Percentiles rank a stretch among this genome's conserved stretches.
These are phyloP conservation scores for Rosellinia necatrix DNA, from an alignment of 2,329 filamentous ascomycete species.

Conservation along the genomic window DNA sequence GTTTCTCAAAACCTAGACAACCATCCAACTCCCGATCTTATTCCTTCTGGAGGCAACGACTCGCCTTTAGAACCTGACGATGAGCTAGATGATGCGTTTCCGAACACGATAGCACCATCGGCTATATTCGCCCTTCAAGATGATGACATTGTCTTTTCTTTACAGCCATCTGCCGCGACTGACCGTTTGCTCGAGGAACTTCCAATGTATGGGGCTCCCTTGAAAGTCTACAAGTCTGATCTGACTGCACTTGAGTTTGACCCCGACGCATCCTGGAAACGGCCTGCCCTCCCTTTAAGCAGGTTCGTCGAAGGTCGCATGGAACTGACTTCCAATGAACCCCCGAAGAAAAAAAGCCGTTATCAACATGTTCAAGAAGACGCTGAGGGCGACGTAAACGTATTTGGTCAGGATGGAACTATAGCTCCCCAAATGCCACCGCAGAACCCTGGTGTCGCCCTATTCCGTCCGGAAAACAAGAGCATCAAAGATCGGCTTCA, in stretches of 20 bases:
- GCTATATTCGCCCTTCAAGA: slow-evolving; percentile 82
- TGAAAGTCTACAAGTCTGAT: slow-evolving; percentile 63
- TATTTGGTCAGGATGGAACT: slow-evolving; percentile 42
- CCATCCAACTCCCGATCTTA: slow-evolving; percentile 69
- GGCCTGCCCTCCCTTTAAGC: slow-evolving; percentile 79
- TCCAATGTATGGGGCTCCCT: slow-evolving; percentile 74
- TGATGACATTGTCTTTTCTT: slow-evolving; percentile 79
- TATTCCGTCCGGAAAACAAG: slow-evolving; percentile 90
- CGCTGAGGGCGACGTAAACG: slow-evolving; percentile 49
- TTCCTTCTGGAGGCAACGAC: slow-evolving; percentile 67
- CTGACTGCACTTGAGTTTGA: slow-evolving; percentile 62
- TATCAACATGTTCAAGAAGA: slow-evolving; percentile 78
- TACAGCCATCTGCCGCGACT: slow-evolving; percentile 73
- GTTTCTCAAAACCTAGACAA: slow-evolving; percentile 42
- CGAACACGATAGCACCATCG: slow-evolving; percentile 67
- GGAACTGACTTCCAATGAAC: slow-evolving; percentile 66
- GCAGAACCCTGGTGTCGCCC: slow-evolving; percentile 75
- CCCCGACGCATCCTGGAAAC: slow-evolving; percentile 74
- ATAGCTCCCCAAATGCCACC: slow-evolving; percentile 59
- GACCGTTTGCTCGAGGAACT: slow-evolving; percentile 81
- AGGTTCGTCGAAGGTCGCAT: slow-evolving; percentile 86
- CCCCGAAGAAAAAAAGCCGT: slow-evolving; percentile 77
- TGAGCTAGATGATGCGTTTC: slow-evolving; percentile 39
- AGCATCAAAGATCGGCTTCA: slow-evolving; percentile 87
- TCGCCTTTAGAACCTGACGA: slow-evolving; percentile 53